Evolutionary conservation across 2,329 filamentous ascomycete genomes (phyloP).

Genomic region (Scorias spongiosa): DNA sequence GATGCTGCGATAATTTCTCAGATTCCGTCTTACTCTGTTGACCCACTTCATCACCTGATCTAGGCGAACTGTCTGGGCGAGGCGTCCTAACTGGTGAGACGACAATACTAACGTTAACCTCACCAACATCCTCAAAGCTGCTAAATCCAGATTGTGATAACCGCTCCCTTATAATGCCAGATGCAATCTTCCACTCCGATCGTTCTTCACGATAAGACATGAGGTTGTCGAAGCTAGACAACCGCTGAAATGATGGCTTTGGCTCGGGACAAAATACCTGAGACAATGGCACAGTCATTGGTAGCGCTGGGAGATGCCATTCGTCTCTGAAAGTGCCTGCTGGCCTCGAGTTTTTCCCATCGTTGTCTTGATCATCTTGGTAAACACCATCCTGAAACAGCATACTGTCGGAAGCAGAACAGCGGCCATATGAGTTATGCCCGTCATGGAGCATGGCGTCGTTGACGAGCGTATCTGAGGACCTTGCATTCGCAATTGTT

Average conservation of each 20-base stretch:
- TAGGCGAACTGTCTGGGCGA: background rate
- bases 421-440: background rate
- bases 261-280: constrained; percentile 8
- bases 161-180: constrained; percentile 7
- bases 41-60: background rate
- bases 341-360: background rate
- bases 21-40: background rate
- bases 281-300: background rate
- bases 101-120: background rate
- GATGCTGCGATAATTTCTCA: background rate
- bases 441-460: constrained; percentile 2
- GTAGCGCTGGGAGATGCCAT: constrained; percentile 9
- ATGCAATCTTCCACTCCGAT: constrained; percentile 13
- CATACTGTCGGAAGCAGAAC: background rate
- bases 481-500: constrained; percentile 3
- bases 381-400: background rate
- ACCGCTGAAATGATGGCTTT: constrained; percentile 10
- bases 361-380: background rate
- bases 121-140: background rate
- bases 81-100: background rate
- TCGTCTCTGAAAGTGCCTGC: constrained; percentile 6
- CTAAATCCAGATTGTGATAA: constrained; percentile 1
- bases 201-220: constrained; percentile 18
- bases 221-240: constrained; percentile 19
- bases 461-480: constrained; percentile 6